These are phyloP conservation scores for Colletotrichum viniferum DNA, from an alignment of 2,329 filamentous ascomycete genomes.

Conservation along the genomic window DNA sequence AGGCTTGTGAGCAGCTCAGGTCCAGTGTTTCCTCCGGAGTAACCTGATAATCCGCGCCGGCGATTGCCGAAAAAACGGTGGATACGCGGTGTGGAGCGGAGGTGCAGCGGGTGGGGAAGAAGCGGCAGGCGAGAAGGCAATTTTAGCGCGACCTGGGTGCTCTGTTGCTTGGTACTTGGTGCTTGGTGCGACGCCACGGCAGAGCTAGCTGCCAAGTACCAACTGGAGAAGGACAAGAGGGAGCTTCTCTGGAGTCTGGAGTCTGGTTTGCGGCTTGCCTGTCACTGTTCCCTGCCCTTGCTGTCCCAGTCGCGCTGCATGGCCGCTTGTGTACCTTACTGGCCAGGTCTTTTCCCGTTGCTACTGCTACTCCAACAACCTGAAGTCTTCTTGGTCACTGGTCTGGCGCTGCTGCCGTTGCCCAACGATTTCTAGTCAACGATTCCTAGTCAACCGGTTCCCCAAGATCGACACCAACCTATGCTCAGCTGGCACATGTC, in stretches of 20 bases:
- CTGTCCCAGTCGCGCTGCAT: not conserved
- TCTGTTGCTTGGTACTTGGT: not conserved
- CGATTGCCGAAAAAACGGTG: not conserved
- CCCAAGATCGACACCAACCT: not conserved
- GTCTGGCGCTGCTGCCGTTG: not conserved
- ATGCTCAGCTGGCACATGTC: slow-evolving; percentile 20
- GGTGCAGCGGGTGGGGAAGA: not conserved
- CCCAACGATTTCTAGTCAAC: not conserved
- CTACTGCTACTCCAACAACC: not conserved
- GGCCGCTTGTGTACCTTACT: not conserved
- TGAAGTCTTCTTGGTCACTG: not conserved
- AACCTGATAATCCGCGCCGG: not conserved
- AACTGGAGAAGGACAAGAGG: not conserved
- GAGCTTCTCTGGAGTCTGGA: not conserved
- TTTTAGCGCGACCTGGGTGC: not conserved
- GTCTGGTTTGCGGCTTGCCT: not conserved
- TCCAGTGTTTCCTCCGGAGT: not conserved
- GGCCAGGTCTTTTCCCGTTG: not conserved
- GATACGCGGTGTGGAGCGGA: not conserved
- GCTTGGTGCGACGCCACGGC: not conserved
- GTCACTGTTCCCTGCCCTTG: not conserved
- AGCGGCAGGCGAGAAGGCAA: not conserved
- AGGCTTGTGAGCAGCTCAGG: too few species aligned
- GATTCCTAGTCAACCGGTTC: not conserved
- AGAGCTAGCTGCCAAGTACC: not conserved